Conservation (phyloP, 2,329 filamentous ascomycete species). For the Botrytis porri region DNA sequence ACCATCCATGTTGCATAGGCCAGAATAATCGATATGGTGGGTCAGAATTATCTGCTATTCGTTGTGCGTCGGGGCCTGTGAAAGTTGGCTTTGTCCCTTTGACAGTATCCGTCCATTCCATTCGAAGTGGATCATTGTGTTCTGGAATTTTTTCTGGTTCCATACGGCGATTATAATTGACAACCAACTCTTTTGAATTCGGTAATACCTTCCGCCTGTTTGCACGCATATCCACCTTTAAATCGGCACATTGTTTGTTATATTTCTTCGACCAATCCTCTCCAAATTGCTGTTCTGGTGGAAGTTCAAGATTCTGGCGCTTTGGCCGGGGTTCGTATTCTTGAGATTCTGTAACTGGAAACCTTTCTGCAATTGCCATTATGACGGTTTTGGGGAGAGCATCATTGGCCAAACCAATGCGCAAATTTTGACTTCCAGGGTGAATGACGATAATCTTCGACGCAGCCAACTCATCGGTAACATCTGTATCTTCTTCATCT, state of each 20-base stretch:
- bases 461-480: conserved; percentile 64
- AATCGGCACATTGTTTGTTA: conserved; percentile 76
- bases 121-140: conserved; percentile 89
- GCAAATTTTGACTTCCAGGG: conserved; percentile 89
- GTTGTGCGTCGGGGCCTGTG: conserved; percentile 71
- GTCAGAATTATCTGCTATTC: conserved; percentile 83
- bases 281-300: conserved; percentile 77
- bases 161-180: conserved; percentile 87
- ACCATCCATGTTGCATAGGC: conserved; percentile 81
- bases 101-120: conserved; percentile 90
- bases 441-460: conserved; percentile 95
- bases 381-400: conserved; percentile 91
- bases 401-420: conserved; percentile 93
- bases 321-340: conserved; percentile 75
- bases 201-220: conserved; percentile 94
- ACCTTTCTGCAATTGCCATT: conserved; percentile 83
- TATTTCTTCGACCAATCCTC: conserved; percentile 77
- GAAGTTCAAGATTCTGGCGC: conserved; percentile 55
- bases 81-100: conserved; percentile 59
- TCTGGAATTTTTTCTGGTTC: conserved; percentile 84
- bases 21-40: conserved; percentile 91
- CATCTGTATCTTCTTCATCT: conserved; percentile 50
- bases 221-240: conserved; percentile 85
- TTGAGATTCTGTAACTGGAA: conserved; percentile 76
- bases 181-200: conserved; percentile 94